Evolutionary conservation across 345 rosid species (phyloP).

Genomic region (Microcos paniculata): DNA sequence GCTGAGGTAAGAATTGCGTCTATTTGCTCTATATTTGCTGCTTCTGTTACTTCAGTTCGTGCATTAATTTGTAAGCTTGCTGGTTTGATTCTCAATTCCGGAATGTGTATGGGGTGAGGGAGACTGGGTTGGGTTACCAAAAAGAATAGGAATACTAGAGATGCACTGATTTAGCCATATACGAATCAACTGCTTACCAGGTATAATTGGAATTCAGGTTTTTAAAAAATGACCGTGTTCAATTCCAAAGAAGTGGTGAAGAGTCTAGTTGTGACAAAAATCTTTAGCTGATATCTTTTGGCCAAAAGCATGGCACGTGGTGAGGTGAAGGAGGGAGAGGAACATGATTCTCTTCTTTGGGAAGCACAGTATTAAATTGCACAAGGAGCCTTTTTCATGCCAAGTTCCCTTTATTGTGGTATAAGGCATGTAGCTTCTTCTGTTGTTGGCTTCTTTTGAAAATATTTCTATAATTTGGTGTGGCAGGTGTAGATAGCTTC

Average conservation of each 20-base stretch:
- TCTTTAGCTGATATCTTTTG: too few relatives aligned
- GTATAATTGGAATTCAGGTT: not conserved
- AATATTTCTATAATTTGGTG: not conserved
- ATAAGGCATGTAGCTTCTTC: too few relatives aligned
- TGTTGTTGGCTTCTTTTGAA: not conserved
- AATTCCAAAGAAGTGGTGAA: not conserved
- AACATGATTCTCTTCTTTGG: too few relatives aligned
- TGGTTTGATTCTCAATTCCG: not conserved
- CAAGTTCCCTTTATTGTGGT: not conserved
- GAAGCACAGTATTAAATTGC: not conserved
- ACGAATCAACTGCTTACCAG: not conserved
- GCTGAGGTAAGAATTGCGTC: slow-evolving; percentile 55
- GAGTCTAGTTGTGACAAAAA: not conserved
- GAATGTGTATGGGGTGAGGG: not conserved
- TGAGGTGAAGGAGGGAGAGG: not conserved
- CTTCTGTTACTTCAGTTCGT: not conserved
- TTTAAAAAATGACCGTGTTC: not conserved
- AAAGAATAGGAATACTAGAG: not conserved
- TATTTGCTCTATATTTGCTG: not conserved
- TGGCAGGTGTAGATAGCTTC: slow-evolving; percentile 22
- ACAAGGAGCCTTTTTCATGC: not conserved
- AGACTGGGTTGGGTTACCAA: not conserved
- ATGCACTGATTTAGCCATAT: not conserved
- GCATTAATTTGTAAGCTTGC: not conserved
- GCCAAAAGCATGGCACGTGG: not conserved